phyloP scores from a whole-genome alignment of 2,329 filamentous ascomycete species.

The Rhinocladiella mackenziei region DNA sequence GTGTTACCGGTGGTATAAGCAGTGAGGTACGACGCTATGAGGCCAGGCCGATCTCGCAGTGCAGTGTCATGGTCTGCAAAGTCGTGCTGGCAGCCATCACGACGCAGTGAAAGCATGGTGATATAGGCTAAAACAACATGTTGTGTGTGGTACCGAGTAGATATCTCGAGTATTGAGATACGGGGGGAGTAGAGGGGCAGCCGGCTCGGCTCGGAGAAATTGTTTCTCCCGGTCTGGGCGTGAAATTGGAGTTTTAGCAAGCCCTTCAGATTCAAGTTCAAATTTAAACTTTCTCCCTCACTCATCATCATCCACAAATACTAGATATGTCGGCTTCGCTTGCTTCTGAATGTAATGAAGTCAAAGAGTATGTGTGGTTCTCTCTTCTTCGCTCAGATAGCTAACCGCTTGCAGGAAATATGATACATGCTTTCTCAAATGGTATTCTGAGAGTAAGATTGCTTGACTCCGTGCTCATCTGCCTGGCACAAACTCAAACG shows the following conservation, averaged over 20 bases:
- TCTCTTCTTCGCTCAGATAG: background rate
- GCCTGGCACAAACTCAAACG: slow-evolving; percentile 8
- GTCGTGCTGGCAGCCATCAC: too few species aligned
- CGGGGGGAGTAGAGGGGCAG: too few species aligned
- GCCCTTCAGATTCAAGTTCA: background rate
- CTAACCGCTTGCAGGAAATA: slow-evolving; percentile 62
- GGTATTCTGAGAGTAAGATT: slow-evolving; percentile 93
- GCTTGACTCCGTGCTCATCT: slow-evolving; percentile 17
- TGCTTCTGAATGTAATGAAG: slow-evolving; percentile 88
- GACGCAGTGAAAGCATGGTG: too few species aligned
- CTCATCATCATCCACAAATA: background rate
- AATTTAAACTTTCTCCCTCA: background rate
- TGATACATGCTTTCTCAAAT: slow-evolving; percentile 96
- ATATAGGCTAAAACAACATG: too few species aligned
- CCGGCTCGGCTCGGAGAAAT: background rate
- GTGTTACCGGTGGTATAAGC: too few species aligned
- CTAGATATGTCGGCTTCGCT: slow-evolving; percentile 81
- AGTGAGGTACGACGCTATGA: too few species aligned
- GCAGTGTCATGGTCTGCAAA: too few species aligned
- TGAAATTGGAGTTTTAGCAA: background rate
- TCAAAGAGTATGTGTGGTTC: slow-evolving; percentile 73
- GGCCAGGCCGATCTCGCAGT: too few species aligned
- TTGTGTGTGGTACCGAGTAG: too few species aligned
- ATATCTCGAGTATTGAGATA: too few species aligned
- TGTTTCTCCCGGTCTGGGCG: background rate